Base-by-base conservation (phyloP, 306 rosid genomes). In the Trichosanthes cucumerina region DNA sequence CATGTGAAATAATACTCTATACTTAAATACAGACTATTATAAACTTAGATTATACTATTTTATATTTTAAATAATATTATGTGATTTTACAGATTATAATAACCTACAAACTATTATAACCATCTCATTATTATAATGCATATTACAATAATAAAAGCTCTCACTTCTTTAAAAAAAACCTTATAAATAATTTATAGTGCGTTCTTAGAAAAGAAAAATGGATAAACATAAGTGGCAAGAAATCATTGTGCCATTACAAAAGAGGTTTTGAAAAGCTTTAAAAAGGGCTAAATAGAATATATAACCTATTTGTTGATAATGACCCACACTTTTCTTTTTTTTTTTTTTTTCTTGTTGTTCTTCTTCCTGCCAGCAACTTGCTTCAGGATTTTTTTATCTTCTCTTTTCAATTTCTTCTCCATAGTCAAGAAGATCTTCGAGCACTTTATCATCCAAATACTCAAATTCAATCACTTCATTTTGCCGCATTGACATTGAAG, bases 371-470 rank as follows among this genome's bases (percentile, higher is more conserved):
- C 4, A 68, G 18, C 52, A 39, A 66, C 33, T 68, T 66, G 74
- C 11, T 64, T 16, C 0, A 6, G 5, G 14, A n/a, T 54, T 50
- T 43, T 57, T 24, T 77, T 44, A 72, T 6, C 49, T 34, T 66
- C 82, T 83, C 52, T 57, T 80, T 49, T 74, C 84, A 52, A 68
- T 88, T 78, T 78, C 83, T 23, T 83, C 85, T 11, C 89, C 92
- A 58, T 6, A 85, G 4, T 87, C 97, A 49, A 93, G 97, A 88
- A 93, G 96, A 44, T 93, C 98, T 83, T 93, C 98, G 53, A 93
- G 49, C 81, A 93, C 70, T 78, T 84, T 89, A 38, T 93, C 92
- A 58, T 93, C 98, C 70, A 85, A 87, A 81, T 74, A 93, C 90
- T 93, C 97, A 21, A 90, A 83, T 76, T 90, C 98, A 72, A 92